Evolutionary conservation across 345 rosid species (phyloP), one percentile per base, ranked within the genome.

Genomic region (Gossypium ekmanianum): DNA sequence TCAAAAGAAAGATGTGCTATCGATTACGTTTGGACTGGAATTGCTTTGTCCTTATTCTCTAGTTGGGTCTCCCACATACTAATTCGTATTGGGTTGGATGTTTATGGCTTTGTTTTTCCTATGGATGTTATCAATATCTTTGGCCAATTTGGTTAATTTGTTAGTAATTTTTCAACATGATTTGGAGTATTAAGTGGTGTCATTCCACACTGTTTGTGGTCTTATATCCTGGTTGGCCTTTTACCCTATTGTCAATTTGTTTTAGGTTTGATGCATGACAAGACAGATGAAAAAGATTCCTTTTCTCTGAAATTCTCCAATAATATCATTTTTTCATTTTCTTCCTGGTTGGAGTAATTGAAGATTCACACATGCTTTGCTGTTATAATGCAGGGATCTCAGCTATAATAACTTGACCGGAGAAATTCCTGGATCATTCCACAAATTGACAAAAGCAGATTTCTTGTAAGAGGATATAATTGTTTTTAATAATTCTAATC

Each of bases 321-420:
- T 59, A 59, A 24, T 24, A 24, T 9, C 39, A 59, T 12, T 59
- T 59, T 58, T 61, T 6, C 2, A n/a, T 2, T 0, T 61, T 26
- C 2, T 57, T 24, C 29, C 7, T 7, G 43, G 41, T 13, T 61
- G n/a, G 65, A 61, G 66, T 61, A 13, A 3, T 71, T 71, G 51
- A 22, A 71, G 27, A 50, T 69, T 56, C 1, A 55, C 8, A 39
- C 18, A 11, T 11, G 51, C 48, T 55, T 34, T 72, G 34, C 29
- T 24, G 26, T 41, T 61, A 62, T 65, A 14, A 7, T 89, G 86
- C 80, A 94, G 97, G 76, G 98, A 94, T 80, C 88, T 94, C 72
- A 94, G 94, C 81, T 92, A 87, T 79, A 94, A 94, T 76, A 84
- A 79, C 74, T 75, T 94, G 75, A 89, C 82, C 13, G 94, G 97